A percentile compares a stretch with the other conserved stretches of the same genome.
Evolutionary conservation across 1,139 yeast species (phyloP).

Genomic region (Suzukiozyma palmioleophila): DNA sequence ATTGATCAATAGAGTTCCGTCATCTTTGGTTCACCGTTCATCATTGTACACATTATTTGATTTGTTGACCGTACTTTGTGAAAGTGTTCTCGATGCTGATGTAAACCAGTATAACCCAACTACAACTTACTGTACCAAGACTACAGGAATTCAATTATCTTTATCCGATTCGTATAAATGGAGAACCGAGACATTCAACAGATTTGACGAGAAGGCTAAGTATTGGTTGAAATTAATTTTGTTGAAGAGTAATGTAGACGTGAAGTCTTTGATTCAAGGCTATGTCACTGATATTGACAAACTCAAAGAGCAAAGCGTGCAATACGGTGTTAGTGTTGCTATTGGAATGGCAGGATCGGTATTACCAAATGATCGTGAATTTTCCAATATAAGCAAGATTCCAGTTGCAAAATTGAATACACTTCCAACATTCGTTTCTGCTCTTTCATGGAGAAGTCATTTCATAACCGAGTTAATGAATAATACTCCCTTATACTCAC

Average conservation of each 20-base stretch:
- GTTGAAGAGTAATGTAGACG: constrained; percentile 60
- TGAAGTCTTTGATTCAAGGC: constrained; percentile 68
- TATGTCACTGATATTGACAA: constrained; percentile 56
- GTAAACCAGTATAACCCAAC: constrained; percentile 74
- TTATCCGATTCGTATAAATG: constrained; percentile 78
- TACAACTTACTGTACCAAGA: constrained; percentile 58
- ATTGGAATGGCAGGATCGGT: constrained; percentile 80
- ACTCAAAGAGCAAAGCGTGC: constrained; percentile 37
- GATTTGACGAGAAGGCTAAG: constrained; percentile 55
- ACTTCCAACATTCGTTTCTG: constrained; percentile 71
- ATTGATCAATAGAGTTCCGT: constrained; percentile 67
- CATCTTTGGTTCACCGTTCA: constrained; percentile 69
- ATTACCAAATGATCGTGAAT: constrained; percentile 59
- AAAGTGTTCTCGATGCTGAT: constrained; percentile 83
- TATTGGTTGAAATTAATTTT: constrained; percentile 62
- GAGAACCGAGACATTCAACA: constrained; percentile 64
- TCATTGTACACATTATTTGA: constrained; percentile 80
- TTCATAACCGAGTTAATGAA: constrained; percentile 39
- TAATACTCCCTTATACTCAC: constrained; percentile 29
- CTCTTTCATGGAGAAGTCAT: constrained; percentile 69
- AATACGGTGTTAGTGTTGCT: constrained; percentile 86
- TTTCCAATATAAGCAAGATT: constrained; percentile 27
- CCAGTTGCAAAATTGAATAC: constrained; percentile 44
- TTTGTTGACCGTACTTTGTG: constrained; percentile 69
- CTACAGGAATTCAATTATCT: constrained; percentile 53